phyloP scores from a whole-genome alignment of 2,329 filamentous ascomycete genomes.

The Penicillium janthinellum region DNA sequence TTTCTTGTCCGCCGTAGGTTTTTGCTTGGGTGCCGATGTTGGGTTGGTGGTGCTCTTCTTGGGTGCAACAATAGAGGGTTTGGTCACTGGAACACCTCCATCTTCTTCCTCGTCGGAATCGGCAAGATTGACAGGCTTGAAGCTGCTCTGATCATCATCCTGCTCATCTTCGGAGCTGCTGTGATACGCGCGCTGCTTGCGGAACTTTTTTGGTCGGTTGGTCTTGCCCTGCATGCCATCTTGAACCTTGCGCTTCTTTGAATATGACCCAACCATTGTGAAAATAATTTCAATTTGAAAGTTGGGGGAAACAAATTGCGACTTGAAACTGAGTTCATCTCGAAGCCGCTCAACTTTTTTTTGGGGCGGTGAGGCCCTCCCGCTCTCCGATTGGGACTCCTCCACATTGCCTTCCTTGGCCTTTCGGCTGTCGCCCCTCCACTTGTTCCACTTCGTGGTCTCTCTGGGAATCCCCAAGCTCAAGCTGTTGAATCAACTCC shows the following conservation, averaged over 20 bases:
- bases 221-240: slow-evolving; percentile 59
- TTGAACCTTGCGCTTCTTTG: slow-evolving; percentile 61
- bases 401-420: slow-evolving; percentile 32
- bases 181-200: slow-evolving; percentile 65
- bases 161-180: slow-evolving; percentile 62
- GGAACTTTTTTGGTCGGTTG: slow-evolving; percentile 57
- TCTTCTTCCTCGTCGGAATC: slow-evolving; percentile 47
- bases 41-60: slow-evolving; percentile 9
- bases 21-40: slow-evolving; percentile 16
- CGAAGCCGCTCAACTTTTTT: slow-evolving; percentile 29
- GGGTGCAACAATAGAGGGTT: slow-evolving; percentile 12
- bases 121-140: slow-evolving; percentile 54
- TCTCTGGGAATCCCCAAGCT: slow-evolving; percentile 6
- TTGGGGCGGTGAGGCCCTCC: slow-evolving; percentile 34
- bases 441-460: slow-evolving; percentile 8
- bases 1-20: slow-evolving; percentile 22
- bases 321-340: slow-evolving; percentile 17
- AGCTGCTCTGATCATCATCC: slow-evolving; percentile 47
- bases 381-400: slow-evolving; percentile 40
- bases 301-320: slow-evolving; percentile 16
- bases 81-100: slow-evolving; percentile 21
- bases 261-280: slow-evolving; percentile 43
- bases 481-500: slow-evolving; percentile 12
- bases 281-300: slow-evolving; percentile 9
- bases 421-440: slow-evolving; percentile 28